Percentiles rank a stretch among this genome's conserved stretches.
These are phyloP conservation scores for Mycena galericulata DNA, from an alignment of 768 basidiomycete species.

Conservation along the genomic window DNA sequence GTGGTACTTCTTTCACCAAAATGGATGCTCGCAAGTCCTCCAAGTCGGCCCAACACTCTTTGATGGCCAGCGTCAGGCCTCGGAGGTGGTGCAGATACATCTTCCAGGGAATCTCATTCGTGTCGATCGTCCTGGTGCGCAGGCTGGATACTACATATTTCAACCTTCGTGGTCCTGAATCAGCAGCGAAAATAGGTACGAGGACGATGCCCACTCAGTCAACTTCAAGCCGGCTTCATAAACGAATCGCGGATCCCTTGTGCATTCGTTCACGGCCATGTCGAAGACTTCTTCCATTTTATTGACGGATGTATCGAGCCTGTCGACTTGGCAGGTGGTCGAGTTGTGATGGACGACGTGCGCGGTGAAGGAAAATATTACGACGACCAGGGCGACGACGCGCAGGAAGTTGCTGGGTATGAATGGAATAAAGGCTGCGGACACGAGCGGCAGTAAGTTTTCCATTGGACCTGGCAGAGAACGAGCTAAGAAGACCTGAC, in stretches of 20 bases:
- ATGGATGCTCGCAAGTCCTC: not conserved
- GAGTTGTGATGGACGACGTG: not conserved
- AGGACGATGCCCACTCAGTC: not conserved
- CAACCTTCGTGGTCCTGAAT: not conserved
- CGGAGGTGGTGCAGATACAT: not conserved
- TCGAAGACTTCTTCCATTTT: not conserved
- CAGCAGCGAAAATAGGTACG: not conserved
- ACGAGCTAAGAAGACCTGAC: too few species aligned
- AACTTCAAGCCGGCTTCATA: slow-evolving; percentile 1
- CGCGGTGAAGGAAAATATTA: not conserved
- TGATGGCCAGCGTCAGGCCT: not conserved
- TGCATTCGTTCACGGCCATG: not conserved
- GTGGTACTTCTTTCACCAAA: not conserved
- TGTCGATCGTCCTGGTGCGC: not conserved
- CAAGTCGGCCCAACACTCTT: not conserved
- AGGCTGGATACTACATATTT: not conserved
- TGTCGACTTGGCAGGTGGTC: not conserved
- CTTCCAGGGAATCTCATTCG: not conserved
- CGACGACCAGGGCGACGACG: not conserved
- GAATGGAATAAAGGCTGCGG: not conserved
- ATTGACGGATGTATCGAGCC: not conserved
- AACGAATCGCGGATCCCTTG: not conserved
- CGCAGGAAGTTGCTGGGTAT: slow-evolving; percentile 7
- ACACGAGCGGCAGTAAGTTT: not conserved
- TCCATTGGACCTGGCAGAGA: not conserved